These are phyloP conservation scores for Closterium sp. DNA, from an alignment of 139 green algal genomes.

Conservation along the genomic window DNA sequence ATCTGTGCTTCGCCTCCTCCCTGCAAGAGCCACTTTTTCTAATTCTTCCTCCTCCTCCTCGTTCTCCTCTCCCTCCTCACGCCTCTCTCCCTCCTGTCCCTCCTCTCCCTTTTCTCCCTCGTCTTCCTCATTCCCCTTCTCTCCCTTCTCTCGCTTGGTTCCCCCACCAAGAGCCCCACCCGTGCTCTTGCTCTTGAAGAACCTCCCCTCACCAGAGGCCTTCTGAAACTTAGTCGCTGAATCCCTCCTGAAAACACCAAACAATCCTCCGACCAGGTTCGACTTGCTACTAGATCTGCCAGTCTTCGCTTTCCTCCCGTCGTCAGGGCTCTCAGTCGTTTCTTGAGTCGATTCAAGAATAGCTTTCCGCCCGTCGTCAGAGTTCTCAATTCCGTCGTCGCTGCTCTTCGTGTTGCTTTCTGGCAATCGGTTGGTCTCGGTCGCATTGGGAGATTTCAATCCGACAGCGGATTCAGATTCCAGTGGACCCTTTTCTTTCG, in stretches of 20 bases:
- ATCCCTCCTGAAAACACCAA: neutral
- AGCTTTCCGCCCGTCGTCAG: neutral
- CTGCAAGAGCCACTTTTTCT: neutral
- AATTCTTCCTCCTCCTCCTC: neutral
- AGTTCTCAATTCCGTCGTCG: neutral
- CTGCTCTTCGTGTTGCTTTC: neutral
- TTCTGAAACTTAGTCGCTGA: neutral
- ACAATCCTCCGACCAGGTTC: neutral
- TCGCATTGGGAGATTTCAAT: neutral
- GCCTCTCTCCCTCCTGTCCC: neutral
- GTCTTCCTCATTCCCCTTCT: neutral
- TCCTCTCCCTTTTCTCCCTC: neutral
- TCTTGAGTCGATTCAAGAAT: neutral
- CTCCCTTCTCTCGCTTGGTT: neutral
- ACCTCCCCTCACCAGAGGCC: neutral
- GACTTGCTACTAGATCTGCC: neutral
- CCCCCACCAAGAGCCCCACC: neutral
- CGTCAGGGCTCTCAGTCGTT: neutral
- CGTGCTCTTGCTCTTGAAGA: neutral
- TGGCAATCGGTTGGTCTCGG: neutral
- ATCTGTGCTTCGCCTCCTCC: neutral
- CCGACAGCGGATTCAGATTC: neutral
- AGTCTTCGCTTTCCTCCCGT: neutral
- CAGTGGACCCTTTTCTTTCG: neutral
- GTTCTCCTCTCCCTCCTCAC: too few relatives aligned